A percentile compares a stretch with the other conserved stretches of the same genome.
phyloP scores from a whole-genome alignment of 441 rosid genomes.

The Arabidopsis lyrata region DNA sequence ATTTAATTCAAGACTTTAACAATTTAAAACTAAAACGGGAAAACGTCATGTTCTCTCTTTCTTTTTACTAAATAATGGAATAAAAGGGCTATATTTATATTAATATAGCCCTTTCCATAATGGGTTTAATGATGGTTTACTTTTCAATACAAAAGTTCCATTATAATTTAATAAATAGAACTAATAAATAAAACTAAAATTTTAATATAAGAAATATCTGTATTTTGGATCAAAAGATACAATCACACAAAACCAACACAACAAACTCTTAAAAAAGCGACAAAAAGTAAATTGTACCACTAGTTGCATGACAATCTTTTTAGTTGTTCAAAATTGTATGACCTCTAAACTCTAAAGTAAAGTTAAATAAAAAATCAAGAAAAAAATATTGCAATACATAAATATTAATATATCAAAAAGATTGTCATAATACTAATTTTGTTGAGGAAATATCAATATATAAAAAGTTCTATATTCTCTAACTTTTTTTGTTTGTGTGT shows the following conservation, averaged over 20 bases:
- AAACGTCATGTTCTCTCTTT: not conserved
- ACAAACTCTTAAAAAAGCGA: not conserved
- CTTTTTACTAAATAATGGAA: not conserved
- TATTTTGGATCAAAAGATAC: conserved; percentile 13
- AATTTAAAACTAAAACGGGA: not conserved
- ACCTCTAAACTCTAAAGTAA: not conserved
- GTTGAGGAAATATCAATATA: not conserved
- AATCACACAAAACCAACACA: conserved; percentile 9
- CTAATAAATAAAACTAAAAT: not conserved
- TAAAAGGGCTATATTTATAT: too few species aligned
- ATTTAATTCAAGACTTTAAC: not conserved
- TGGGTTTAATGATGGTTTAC: conserved; percentile 13
- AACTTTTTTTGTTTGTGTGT: too few species aligned
- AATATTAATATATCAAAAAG: too few species aligned
- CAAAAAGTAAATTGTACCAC: conserved; percentile 25
- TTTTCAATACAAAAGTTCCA: not conserved
- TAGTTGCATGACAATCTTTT: conserved; percentile 20
- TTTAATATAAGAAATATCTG: not conserved
- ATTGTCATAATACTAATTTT: too few species aligned
- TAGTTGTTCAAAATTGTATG: conserved; percentile 7
- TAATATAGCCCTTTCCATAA: too few species aligned
- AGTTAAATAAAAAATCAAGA: too few species aligned
- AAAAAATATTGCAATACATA: not conserved
- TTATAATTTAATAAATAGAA: not conserved
- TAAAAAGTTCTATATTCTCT: too few species aligned